Conservation (phyloP, 2,329 filamentous ascomycete species). For the Sphaerulina vaccinii region DNA sequence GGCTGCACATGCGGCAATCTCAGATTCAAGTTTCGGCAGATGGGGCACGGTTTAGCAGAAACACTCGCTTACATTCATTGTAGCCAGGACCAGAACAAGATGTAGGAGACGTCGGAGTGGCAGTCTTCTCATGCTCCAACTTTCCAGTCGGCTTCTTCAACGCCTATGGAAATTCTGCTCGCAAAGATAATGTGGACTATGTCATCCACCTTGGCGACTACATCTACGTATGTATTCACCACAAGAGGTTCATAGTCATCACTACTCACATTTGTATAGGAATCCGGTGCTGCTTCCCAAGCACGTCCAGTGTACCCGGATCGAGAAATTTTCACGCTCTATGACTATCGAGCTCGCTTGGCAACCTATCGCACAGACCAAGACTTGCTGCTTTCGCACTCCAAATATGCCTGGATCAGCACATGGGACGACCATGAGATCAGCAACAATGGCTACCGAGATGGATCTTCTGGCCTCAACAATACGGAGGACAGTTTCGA, state of each 20-base stretch:
- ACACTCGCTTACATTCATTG: too few relatives aligned
- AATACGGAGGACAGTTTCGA: conserved; percentile 68
- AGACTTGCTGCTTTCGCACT: conserved; percentile 58
- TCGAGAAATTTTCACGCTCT: conserved; percentile 52
- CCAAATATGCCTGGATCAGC: conserved; percentile 59
- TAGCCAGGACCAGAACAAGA: conserved; percentile 57
- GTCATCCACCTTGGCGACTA: conserved; percentile 54
- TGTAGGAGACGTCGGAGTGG: conserved; percentile 59
- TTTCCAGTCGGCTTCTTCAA: conserved; percentile 49
- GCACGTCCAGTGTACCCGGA: too few relatives aligned
- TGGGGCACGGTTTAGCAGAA: too few relatives aligned
- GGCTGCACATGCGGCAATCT: too few relatives aligned
- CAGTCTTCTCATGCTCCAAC: conserved; percentile 71
- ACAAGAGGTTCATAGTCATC: conserved; percentile 50
- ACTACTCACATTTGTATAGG: conserved; percentile 55
- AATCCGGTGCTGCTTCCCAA: too few relatives aligned
- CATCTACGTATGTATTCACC: conserved; percentile 60
- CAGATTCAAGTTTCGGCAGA: too few relatives aligned
- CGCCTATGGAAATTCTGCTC: conserved; percentile 39
- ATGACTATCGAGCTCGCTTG: conserved; percentile 60
- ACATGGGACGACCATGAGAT: conserved; percentile 39
- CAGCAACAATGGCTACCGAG: conserved; percentile 64
- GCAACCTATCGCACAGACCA: conserved; percentile 63
- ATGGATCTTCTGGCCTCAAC: conserved; percentile 60
- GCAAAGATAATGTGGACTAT: conserved; percentile 50